These are phyloP conservation scores for Austroboletus eburneus DNA, from an alignment of 768 basidiomycete species.

Conservation along the genomic window DNA sequence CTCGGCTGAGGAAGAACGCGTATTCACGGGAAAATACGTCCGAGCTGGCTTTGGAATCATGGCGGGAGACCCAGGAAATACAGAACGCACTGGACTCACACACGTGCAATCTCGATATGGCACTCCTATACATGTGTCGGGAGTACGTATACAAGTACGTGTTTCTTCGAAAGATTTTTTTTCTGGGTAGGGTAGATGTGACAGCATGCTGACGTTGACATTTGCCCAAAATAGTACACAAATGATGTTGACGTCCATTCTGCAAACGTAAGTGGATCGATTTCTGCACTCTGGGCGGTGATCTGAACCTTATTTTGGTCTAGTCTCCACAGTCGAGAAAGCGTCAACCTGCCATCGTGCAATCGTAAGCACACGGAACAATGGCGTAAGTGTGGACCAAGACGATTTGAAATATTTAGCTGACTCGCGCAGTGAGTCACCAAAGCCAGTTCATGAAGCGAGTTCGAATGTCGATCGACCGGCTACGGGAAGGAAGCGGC, in stretches of 20 bases:
- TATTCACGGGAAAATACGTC: conserved; percentile 50
- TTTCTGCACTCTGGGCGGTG: background rate
- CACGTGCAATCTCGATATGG: conserved; percentile 65
- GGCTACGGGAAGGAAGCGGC: conserved; percentile 46
- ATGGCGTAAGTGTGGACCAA: conserved; percentile 56
- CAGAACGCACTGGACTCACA: conserved; percentile 67
- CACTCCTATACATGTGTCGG: conserved; percentile 59
- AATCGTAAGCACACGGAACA: conserved; percentile 70
- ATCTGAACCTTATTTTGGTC: conserved; percentile 23
- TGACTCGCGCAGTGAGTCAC: conserved; percentile 49
- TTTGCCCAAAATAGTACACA: conserved; percentile 44
- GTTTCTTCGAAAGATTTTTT: conserved; percentile 2
- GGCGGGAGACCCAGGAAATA: conserved; percentile 62
- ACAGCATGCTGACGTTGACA: conserved; percentile 14
- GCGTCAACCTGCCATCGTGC: conserved; percentile 48
- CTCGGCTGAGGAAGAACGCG: conserved; percentile 43
- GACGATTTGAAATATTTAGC: background rate
- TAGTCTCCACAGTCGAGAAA: conserved; percentile 51
- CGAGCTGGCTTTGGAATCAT: conserved; percentile 56
- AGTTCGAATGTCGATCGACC: conserved; percentile 50
- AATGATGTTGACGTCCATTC: conserved; percentile 57
- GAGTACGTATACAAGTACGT: conserved; percentile 76
- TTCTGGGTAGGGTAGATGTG: conserved; percentile 5
- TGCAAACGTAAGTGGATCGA: conserved; percentile 52
- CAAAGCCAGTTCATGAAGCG: conserved; percentile 63